Percentiles rank a stretch among this genome's conserved stretches.
phyloP scores from a whole-genome alignment of 306 rosid species.

The Vachellia pachyceras region DNA sequence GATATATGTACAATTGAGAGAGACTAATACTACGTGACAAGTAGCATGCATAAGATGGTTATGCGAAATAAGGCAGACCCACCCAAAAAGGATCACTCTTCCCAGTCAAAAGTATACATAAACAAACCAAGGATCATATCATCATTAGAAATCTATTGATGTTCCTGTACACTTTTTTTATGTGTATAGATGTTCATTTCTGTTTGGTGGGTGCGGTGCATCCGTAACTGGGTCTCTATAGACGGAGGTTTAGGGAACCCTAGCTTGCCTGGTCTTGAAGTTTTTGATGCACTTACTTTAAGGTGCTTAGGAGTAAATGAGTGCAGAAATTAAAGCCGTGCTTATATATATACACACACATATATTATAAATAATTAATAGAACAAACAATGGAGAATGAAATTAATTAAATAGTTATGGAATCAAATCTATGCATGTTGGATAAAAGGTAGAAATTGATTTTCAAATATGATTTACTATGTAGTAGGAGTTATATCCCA shows the following conservation, averaged over 20 bases:
- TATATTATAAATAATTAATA: too few relatives aligned
- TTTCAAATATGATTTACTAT: too few relatives aligned
- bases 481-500: too few relatives aligned
- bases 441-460: too few relatives aligned
- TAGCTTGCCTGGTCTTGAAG: background rate
- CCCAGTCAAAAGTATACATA: constrained; percentile 28
- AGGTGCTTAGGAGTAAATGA: background rate
- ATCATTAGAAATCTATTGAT: constrained; percentile 2
- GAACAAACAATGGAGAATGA: too few relatives aligned
- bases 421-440: too few relatives aligned
- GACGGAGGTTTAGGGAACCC: background rate
- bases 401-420: too few relatives aligned
- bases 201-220: constrained; percentile 18
- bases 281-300: background rate
- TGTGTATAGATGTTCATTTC: background rate
- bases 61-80: constrained; percentile 21
- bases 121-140: constrained; percentile 26
- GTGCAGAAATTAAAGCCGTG: background rate
- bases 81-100: constrained; percentile 19
- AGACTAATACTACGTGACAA: constrained; percentile 41
- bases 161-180: background rate
- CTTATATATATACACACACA: background rate
- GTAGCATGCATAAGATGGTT: constrained; percentile 10
- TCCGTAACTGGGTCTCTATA: too few relatives aligned
- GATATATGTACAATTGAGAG: constrained; percentile 17